These are phyloP conservation scores for Dipteronia sinensis DNA, from an alignment of 345 rosid species.

Conservation along the genomic window DNA sequence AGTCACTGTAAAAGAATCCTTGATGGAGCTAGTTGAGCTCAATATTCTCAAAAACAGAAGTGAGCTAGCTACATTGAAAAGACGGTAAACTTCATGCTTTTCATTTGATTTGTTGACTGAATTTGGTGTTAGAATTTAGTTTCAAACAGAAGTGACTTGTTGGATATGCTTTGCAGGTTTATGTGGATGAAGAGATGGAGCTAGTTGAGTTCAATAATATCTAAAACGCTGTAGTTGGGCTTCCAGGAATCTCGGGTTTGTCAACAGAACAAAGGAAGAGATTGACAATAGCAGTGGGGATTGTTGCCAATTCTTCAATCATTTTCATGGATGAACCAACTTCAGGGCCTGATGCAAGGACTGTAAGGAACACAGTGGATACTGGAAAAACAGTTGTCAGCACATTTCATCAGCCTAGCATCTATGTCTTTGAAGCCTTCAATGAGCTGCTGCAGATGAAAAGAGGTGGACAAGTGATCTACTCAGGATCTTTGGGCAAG, in stretches of 20 bases:
- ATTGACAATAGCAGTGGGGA: slow-evolving; percentile 61
- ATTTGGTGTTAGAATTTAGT: no score
- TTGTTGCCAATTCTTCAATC: slow-evolving; percentile 63
- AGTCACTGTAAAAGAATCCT: no score
- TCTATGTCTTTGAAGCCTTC: slow-evolving; percentile 62
- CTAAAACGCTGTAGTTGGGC: slow-evolving; percentile 47
- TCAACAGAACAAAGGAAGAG: slow-evolving; percentile 53
- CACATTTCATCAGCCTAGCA: slow-evolving; percentile 65
- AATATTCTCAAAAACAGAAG: no score
- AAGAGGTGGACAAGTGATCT: slow-evolving; percentile 58
- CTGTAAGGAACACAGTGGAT: slow-evolving; percentile 56
- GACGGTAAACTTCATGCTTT: no score
- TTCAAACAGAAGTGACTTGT: no score
- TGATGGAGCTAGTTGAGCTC: no score
- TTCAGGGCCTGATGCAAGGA: slow-evolving; percentile 61
- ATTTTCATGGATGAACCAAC: slow-evolving; percentile 68
- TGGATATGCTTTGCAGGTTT: no score
- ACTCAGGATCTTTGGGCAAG: slow-evolving; percentile 48
- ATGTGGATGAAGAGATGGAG: no score
- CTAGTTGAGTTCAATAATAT: slow-evolving; percentile 25
- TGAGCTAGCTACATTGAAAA: no score
- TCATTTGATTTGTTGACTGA: no score
- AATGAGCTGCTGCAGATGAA: slow-evolving; percentile 57
- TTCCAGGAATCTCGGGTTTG: no score
- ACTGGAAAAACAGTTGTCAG: slow-evolving; percentile 38